These are phyloP conservation scores for Buxus sempervirens DNA, from an alignment of 164 flowering plant species.

Conservation along the genomic window DNA sequence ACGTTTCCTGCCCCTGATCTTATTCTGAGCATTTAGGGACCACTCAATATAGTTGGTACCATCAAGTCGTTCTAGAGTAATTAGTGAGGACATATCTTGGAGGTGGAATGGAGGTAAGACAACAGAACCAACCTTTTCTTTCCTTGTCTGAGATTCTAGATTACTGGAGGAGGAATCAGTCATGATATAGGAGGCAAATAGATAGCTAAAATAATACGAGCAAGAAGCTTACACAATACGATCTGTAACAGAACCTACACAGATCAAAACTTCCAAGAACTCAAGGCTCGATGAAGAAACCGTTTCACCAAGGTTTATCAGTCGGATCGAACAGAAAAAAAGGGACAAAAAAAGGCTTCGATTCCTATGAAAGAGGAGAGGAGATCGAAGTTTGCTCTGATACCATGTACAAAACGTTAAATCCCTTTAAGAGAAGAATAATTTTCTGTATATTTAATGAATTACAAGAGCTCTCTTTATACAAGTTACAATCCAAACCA, in stretches of 20 bases:
- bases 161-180: not conserved
- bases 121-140: not conserved
- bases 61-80: constrained; percentile 20
- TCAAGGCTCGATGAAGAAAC: not conserved
- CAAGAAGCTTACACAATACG: not conserved
- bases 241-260: not conserved
- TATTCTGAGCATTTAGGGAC: constrained; percentile 21
- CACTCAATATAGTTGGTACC: constrained; percentile 16
- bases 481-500: too few species aligned
- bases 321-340: not conserved
- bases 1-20: constrained; percentile 11
- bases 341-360: not conserved
- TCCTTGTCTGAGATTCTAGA: not conserved
- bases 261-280: not conserved
- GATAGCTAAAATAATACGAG: not conserved
- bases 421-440: too few species aligned
- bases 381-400: not conserved
- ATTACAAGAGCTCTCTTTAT: too few species aligned
- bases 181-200: not conserved
- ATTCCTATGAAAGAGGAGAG: not conserved
- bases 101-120: constrained; percentile 2
- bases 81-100: constrained; percentile 6
- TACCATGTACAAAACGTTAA: not conserved
- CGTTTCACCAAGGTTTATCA: not conserved
- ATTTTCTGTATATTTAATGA: not conserved